Percentiles rank a stretch among this genome's conserved stretches.
Conservation (phyloP, 2,329 filamentous ascomycete species). For the Nothomitra cinnamomea region DNA sequence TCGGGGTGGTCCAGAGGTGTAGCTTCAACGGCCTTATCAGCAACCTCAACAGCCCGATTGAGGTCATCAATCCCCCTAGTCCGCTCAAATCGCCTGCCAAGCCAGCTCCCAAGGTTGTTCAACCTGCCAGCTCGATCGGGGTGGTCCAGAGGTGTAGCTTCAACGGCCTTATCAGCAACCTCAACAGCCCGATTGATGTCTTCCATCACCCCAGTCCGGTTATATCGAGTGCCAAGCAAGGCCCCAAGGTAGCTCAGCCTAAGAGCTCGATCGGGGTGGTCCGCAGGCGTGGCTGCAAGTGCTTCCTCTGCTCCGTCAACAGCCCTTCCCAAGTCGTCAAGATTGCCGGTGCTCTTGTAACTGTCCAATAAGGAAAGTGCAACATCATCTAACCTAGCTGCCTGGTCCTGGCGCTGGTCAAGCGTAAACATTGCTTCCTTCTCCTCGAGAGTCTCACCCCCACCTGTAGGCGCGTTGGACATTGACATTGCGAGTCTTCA, state of each 20-base stretch:
- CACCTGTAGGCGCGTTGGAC: too few species aligned
- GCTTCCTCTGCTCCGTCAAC: background rate
- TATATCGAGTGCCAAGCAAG: background rate
- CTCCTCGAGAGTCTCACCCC: too few species aligned
- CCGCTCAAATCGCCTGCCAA: background rate
- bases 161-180: background rate
- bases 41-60: background rate
- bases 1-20: background rate
- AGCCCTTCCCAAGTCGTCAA: background rate
- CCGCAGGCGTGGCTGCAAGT: background rate
- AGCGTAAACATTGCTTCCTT: background rate
- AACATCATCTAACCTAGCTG: background rate
- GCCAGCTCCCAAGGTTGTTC: background rate
- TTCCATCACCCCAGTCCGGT: constrained; percentile 6
- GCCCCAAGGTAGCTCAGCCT: background rate
- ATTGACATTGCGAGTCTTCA: too few species aligned
- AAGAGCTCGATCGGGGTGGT: background rate
- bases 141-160: background rate
- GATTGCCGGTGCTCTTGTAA: background rate
- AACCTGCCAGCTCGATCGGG: background rate
- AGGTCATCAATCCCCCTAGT: background rate
- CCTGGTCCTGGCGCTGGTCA: background rate
- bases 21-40: background rate
- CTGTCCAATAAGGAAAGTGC: background rate
- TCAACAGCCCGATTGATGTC: constrained; percentile 11